Evolutionary conservation across 176 grass and related monocot species (phyloP).

Genomic region (Lolium perenne): DNA sequence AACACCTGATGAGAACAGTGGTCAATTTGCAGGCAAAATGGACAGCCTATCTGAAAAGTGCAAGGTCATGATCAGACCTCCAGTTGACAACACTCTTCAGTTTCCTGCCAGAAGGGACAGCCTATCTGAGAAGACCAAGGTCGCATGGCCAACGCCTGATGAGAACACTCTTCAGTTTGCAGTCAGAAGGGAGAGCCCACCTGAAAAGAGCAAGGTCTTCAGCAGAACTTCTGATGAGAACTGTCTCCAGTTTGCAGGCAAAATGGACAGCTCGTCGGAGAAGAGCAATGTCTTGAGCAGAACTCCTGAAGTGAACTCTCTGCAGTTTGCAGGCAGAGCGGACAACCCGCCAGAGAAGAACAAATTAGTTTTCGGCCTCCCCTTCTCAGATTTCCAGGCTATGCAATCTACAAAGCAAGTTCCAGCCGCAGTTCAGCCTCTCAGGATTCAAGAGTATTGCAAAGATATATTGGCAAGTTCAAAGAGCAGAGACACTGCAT

Average conservation of each 20-base stretch:
- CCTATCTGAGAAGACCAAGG: background rate
- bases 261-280: background rate
- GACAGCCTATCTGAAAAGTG: slow-evolving; percentile 20
- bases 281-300: background rate
- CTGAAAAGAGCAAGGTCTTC: slow-evolving; percentile 15
- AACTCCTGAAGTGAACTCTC: background rate
- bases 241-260: slow-evolving; percentile 2
- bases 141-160: background rate
- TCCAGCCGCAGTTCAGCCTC: slow-evolving; percentile 34
- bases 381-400: slow-evolving; percentile 43
- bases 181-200: background rate
- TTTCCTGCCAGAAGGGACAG: background rate
- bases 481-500: slow-evolving; percentile 32
- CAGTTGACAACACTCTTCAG: background rate
- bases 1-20: slow-evolving; percentile 7
- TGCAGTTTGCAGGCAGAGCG: background rate
- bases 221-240: background rate
- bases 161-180: slow-evolving; percentile 21
- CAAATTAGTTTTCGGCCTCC: slow-evolving; percentile 42
- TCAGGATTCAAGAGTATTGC: slow-evolving; percentile 44
- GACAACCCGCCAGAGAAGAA: background rate
- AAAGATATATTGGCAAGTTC: slow-evolving; percentile 32
- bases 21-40: slow-evolving; percentile 3
- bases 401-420: slow-evolving; percentile 35
- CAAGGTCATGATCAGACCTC: background rate